Percentiles rank a stretch among this genome's conserved stretches.
Evolutionary conservation across 208 protist species (phyloP).

Genomic region (Kentomonas sorsogonicus): DNA sequence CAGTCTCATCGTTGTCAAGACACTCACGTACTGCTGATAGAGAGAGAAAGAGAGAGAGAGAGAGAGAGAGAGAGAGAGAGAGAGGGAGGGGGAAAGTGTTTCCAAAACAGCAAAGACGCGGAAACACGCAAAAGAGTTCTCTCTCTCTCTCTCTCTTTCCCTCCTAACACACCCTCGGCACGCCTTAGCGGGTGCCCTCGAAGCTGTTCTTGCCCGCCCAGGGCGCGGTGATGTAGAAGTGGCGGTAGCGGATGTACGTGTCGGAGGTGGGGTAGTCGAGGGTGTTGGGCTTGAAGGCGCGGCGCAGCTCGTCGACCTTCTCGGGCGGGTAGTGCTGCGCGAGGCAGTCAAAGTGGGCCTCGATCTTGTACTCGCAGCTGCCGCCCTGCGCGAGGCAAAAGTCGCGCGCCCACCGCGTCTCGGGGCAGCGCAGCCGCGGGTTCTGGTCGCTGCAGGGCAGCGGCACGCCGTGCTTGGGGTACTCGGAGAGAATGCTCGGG

Average conservation of each 20-base stretch:
- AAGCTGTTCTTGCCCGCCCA: conserved; percentile 74
- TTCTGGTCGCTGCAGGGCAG: conserved; percentile 82
- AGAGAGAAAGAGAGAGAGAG: conserved; percentile 7
- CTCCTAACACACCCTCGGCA: neutral
- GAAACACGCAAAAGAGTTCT: conserved; percentile 5
- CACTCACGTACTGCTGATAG: neutral
- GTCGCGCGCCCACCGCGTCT: conserved; percentile 82
- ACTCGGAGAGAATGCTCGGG: conserved; percentile 64
- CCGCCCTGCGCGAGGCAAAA: conserved; percentile 80
- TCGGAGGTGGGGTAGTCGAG: conserved; percentile 84
- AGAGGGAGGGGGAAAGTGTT: neutral
- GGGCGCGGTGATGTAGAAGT: conserved; percentile 69
- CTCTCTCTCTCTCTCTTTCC: conserved; percentile 2
- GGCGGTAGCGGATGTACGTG: conserved; percentile 78
- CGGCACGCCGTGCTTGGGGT: conserved; percentile 70
- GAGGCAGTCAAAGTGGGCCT: conserved; percentile 88
- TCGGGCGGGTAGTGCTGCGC: conserved; percentile 80
- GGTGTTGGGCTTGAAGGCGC: conserved; percentile 78
- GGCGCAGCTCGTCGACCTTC: conserved; percentile 74
- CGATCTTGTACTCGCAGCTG: conserved; percentile 90
- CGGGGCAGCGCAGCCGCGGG: conserved; percentile 61
- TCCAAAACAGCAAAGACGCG: conserved; percentile 5
- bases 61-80: neutral
- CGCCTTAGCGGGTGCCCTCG: conserved; percentile 58
- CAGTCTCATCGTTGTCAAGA: too few species aligned